Conservation (phyloP, 163 green algal genomes). For the Chlamydomonas reinhardtii region DNA sequence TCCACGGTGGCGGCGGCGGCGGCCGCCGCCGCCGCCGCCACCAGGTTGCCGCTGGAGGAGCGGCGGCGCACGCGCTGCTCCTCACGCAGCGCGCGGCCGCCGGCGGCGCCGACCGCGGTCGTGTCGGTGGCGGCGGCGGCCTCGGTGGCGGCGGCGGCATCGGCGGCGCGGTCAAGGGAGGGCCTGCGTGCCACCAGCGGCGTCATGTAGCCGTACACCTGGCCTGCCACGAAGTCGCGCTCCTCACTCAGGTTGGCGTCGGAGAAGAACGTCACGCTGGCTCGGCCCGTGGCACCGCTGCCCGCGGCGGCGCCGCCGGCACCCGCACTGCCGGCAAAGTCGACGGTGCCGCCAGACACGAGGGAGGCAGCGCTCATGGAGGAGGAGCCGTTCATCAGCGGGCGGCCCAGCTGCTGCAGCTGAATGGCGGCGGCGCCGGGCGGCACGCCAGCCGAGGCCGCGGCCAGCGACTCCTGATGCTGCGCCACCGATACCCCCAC, state of each 20-base stretch:
- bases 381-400: no score
- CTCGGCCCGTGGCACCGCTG: neutral
- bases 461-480: neutral
- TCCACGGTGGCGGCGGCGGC: neutral
- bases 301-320: no score
- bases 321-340: no score
- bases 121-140: neutral
- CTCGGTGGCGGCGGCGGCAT: neutral
- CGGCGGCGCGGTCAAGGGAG: neutral
- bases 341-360: no score
- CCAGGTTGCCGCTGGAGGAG: neutral
- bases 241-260: conserved; percentile 26
- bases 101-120: conserved; percentile 16
- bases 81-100: conserved; percentile 30
- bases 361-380: no score
- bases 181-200: conserved; percentile 28
- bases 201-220: conserved; percentile 42
- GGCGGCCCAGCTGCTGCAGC: no score
- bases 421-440: no score
- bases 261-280: conserved; percentile 2
- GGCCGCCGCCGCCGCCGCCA: neutral
- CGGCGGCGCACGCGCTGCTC: conserved; percentile 6
- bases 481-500: no score
- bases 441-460: neutral
- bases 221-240: conserved; percentile 33